Conservation (phyloP, 2,329 filamentous ascomycete species). For the Xylaria sp. region DNA sequence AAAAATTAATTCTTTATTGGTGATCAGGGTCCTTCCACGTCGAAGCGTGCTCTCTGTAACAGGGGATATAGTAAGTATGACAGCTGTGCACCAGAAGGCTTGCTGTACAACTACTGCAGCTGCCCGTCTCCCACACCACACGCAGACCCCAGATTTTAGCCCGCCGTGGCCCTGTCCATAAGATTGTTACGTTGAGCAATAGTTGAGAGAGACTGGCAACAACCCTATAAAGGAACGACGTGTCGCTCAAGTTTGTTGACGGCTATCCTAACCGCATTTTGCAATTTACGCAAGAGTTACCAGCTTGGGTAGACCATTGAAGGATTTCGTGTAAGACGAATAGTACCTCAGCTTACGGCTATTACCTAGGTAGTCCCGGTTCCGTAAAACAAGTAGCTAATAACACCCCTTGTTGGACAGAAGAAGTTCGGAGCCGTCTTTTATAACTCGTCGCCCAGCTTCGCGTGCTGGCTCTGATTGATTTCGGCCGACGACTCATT, state of each 20-base stretch:
- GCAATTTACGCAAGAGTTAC: conserved; percentile 10
- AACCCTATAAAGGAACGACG: conserved; percentile 11
- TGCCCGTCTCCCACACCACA: conserved; percentile 40
- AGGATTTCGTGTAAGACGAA: conserved; percentile 19
- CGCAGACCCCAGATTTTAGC: conserved; percentile 45
- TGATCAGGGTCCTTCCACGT: conserved; percentile 40
- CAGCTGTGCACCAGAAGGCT: conserved; percentile 28
- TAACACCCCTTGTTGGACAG: conserved; percentile 21
- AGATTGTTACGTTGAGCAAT: conserved; percentile 39
- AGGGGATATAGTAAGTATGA: conserved; percentile 28
- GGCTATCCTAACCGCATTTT: conserved; percentile 2
- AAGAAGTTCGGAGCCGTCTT: conserved; percentile 8
- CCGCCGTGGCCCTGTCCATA: conserved; percentile 43
- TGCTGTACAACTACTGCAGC: conserved; percentile 39
- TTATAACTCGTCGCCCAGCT: conserved; percentile 30
- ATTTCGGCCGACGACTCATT: conserved; percentile 28
- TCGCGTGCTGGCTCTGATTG: conserved; percentile 22
- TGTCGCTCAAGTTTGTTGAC: background rate
- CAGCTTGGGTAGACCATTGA: conserved; percentile 4
- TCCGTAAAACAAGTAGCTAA: conserved; percentile 22
- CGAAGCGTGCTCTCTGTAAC: conserved; percentile 16
- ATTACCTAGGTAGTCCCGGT: conserved; percentile 11
- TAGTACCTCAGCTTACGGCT: conserved; percentile 23
- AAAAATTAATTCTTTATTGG: conserved; percentile 36
- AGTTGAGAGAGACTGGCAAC: conserved; percentile 24